Conservation (phyloP, 345 rosid species). For the Citrus glauca region DNA sequence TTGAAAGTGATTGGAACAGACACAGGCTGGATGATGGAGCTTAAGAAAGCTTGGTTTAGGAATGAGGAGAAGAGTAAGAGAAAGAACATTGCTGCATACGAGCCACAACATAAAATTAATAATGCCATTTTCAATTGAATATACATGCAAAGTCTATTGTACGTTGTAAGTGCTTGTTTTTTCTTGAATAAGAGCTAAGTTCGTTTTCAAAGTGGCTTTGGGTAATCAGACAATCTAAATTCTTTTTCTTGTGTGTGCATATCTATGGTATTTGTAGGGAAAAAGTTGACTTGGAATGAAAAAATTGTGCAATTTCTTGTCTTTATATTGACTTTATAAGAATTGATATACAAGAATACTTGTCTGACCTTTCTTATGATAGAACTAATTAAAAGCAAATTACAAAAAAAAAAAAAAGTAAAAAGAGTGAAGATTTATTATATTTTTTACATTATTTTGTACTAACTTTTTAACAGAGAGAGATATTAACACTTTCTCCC, state of each 20-base stretch:
- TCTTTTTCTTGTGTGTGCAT: conserved; percentile 14
- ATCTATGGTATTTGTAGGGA: background rate
- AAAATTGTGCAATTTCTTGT: conserved; percentile 10
- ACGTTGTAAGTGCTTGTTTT: background rate
- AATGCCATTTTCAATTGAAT: background rate
- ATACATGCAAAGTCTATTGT: no score
- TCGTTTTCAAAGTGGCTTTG: background rate
- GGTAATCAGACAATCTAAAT: conserved; percentile 1
- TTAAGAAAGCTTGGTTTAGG: conserved; percentile 15
- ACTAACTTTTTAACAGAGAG: no score
- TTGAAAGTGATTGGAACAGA: conserved; percentile 13
- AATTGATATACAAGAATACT: no score
- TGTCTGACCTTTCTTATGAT: no score
- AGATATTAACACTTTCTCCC: no score
- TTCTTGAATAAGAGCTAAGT: background rate
- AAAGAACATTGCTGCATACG: conserved; percentile 10
- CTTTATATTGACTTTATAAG: background rate
- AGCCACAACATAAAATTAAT: background rate
- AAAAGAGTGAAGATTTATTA: accelerated
- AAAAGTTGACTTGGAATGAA: background rate
- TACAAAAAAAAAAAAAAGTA: no score
- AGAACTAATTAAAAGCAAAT: no score
- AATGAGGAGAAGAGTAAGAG: conserved; percentile 15
- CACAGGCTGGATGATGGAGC: background rate
- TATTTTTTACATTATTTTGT: no score